Evolutionary conservation across 805 yeast species (phyloP).

Genomic region (Starmerella sp.): DNA sequence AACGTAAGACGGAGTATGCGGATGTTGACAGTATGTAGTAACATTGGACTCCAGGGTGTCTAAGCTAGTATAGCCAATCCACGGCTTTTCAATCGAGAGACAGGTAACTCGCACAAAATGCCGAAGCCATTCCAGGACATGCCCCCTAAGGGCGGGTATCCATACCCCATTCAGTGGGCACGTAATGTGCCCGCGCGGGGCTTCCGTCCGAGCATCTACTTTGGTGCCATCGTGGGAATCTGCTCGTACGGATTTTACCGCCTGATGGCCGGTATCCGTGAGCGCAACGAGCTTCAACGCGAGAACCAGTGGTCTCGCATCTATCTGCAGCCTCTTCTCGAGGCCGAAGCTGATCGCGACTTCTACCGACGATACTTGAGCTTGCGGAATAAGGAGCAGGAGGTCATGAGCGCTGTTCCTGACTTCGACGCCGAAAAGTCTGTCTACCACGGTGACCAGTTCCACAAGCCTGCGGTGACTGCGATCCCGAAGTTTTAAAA

Average conservation of each 20-base stretch:
- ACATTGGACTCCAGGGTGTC: neutral
- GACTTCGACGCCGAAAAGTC: conserved; percentile 48
- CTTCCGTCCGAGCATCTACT: conserved; percentile 63
- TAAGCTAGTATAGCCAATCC: neutral
- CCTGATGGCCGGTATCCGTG: conserved; percentile 56
- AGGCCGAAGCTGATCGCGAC: conserved; percentile 77
- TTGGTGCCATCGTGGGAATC: conserved; percentile 51
- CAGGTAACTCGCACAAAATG: neutral
- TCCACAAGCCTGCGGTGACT: conserved; percentile 29
- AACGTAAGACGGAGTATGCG: too few species aligned
- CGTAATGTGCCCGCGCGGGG: conserved; percentile 79
- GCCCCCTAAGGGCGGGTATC: conserved; percentile 76
- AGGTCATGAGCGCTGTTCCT: conserved; percentile 49
- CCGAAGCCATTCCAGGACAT: conserved; percentile 46
- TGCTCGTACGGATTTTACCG: conserved; percentile 64
- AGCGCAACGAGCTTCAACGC: conserved; percentile 57
- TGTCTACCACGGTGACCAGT: conserved; percentile 38
- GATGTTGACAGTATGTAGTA: neutral
- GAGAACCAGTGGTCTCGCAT: conserved; percentile 72
- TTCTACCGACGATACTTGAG: conserved; percentile 57
- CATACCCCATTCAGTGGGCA: conserved; percentile 76
- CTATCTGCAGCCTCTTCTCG: conserved; percentile 56
- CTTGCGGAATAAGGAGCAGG: conserved; percentile 57
- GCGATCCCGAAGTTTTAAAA: conserved; percentile 26
- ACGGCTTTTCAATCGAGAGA: neutral